These are phyloP conservation scores for Kalmanozyma brasiliensis DNA, from an alignment of 1,284 basidiomycete species.

Conservation along the genomic window DNA sequence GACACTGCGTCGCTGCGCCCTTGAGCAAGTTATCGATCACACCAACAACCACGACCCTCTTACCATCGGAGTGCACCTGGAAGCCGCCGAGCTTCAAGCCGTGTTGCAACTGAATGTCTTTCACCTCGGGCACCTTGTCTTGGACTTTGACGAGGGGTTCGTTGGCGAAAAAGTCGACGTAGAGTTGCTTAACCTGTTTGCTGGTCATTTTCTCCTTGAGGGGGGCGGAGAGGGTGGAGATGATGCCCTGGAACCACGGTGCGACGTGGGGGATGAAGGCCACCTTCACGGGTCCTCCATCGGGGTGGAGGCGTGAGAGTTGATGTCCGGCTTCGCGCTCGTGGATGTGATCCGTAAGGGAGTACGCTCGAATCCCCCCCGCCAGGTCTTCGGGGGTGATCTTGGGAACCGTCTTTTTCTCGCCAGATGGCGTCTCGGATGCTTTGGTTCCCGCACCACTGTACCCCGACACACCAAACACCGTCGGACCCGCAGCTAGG, in stretches of 20 bases:
- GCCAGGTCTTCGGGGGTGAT: slow-evolving; percentile 79
- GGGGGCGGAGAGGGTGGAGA: slow-evolving; percentile 85
- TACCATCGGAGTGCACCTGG: slow-evolving; percentile 88
- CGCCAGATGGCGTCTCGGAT: slow-evolving; percentile 31
- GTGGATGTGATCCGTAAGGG: slow-evolving; percentile 97
- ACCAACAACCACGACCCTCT: slow-evolving; percentile 85
- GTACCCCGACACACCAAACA: slow-evolving; percentile 93
- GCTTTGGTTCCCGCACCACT: slow-evolving; percentile 91
- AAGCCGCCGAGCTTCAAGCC: slow-evolving; percentile 91
- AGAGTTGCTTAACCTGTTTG: slow-evolving; percentile 79
- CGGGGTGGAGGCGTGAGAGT: slow-evolving; percentile 74
- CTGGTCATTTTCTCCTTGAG: slow-evolving; percentile 76
- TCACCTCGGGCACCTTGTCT: slow-evolving; percentile 80
- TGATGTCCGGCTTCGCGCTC: slow-evolving; percentile 91
- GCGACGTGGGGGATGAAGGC: slow-evolving; percentile 89
- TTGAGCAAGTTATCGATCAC: slow-evolving; percentile 91
- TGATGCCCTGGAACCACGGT: slow-evolving; percentile 96
- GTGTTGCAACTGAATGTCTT: slow-evolving; percentile 82
- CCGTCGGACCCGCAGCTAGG: slow-evolving; percentile 70
- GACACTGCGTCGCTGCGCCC: slow-evolving; percentile 95
- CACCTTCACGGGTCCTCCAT: slow-evolving; percentile 72
- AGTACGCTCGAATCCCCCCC: slow-evolving; percentile 83
- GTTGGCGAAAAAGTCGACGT: slow-evolving; percentile 78
- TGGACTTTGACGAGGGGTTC: slow-evolving; percentile 80
- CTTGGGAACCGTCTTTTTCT: slow-evolving; percentile 78